Conservation (phyloP, 2,329 filamentous ascomycete genomes). For the Penicillium sp. region DNA sequence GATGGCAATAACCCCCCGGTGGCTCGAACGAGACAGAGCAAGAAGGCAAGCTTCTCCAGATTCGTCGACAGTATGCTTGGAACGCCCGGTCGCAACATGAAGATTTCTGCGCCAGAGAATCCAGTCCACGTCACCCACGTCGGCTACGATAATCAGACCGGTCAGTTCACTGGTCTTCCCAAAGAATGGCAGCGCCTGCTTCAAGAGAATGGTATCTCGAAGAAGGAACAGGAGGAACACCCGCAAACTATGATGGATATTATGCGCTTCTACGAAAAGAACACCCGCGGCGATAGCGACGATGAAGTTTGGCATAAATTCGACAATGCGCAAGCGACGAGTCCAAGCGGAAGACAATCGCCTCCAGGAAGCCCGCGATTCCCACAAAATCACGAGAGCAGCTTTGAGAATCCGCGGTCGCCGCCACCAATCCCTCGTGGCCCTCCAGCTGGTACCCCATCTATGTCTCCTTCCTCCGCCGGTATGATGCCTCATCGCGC, state of each 20-base stretch:
- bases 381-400: constrained; percentile 85
- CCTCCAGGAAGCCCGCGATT: constrained; percentile 84
- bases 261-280: constrained; percentile 96
- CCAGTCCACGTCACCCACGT: constrained; percentile 98
- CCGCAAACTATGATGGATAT: constrained; percentile 95
- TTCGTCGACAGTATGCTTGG: constrained; percentile 83
- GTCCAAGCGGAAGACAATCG: constrained; percentile 53
- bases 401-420: constrained; percentile 94
- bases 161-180: constrained; percentile 92
- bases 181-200: constrained; percentile 98
- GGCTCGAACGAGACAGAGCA: constrained; percentile 61
- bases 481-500: constrained; percentile 75
- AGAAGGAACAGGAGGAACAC: constrained; percentile 93
- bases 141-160: constrained; percentile 92
- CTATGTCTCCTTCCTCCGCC: constrained; percentile 47
- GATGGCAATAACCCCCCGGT: constrained; percentile 68
- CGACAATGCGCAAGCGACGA: constrained; percentile 67
- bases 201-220: constrained; percentile 92
- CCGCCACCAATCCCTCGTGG: constrained; percentile 79
- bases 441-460: constrained; percentile 50
- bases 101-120: constrained; percentile 97
- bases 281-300: constrained; percentile 75
- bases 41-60: constrained; percentile 85
- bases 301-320: constrained; percentile 96
- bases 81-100: constrained; percentile 76